Base-by-base conservation (phyloP, 2,329 filamentous ascomycete genomes). In the Cladosporium sp. region DNA sequence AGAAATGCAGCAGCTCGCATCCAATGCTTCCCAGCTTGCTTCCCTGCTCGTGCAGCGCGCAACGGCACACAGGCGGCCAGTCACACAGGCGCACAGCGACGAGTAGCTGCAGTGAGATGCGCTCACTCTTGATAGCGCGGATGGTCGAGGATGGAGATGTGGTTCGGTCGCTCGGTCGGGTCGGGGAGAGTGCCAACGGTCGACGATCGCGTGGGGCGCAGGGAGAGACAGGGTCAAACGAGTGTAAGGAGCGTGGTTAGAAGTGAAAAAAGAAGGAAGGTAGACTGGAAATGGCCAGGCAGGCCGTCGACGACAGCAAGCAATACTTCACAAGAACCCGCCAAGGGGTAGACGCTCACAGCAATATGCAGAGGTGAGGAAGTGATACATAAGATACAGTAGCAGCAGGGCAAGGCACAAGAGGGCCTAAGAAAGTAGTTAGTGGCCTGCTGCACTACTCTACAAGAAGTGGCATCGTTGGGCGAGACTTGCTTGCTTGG, bases 341-440 rank as follows among this genome's bases (percentile, higher is more conserved):
- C 43, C 43, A 39, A 29, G 43, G 43, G 43, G 43, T 8, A 9
- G 43, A 38, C 43, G 43, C 43, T 45, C 43, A 45, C 43, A n/a
- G n/a, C n/a, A 27, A 27, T 4, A 18, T 15, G 19, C 22, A 9
- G 42, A 36, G 43, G 43, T 47, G 43, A 47, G 43, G 43, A 27
- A 27, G 22, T 27, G 22, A 27, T 27, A 9, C 5, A 27, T 9
- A 27, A 9, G 9, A 27, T 27, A 27, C 22, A 27, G 22, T 5
- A 4, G 22, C 9, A 4, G 22, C 22, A 27, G 22, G 9, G 5
- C 22, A 27, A 27, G 22, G 22, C 22, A 4, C n/a, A n/a, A n/a
- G n/a, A n/a, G n/a, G n/a, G n/a, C n/a, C n/a, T n/a, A n/a, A n/a
- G n/a, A n/a, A n/a, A n/a, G n/a, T n/a, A n/a, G 22, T 27, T 5